Evolutionary conservation across 495 filamentous ascomycete genomes (phyloP).

Genomic region (Thermothielavioides terrestris): DNA sequence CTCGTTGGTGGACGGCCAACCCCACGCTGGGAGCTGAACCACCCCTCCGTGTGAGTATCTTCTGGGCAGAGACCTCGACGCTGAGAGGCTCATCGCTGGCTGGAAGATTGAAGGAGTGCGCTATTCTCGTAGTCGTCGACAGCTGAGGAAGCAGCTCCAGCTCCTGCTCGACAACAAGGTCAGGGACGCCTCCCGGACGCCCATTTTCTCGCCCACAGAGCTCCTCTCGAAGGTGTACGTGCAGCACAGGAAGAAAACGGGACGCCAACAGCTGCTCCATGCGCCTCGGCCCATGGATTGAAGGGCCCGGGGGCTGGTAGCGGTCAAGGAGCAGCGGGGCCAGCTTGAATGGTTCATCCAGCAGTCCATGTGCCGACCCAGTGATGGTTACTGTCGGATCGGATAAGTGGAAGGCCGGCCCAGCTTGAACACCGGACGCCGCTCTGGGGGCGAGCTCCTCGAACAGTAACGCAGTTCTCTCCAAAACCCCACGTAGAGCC

Average conservation of each 20-base stretch:
- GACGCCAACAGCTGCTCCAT: constrained; percentile 17
- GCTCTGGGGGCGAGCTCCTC: background rate
- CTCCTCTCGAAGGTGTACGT: constrained; percentile 17
- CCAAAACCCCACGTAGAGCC: constrained; percentile 15
- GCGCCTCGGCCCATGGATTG: constrained; percentile 13
- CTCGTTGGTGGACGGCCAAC: constrained; percentile 13
- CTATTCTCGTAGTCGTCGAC: constrained; percentile 12
- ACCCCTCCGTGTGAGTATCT: background rate
- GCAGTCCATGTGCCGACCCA: constrained; percentile 18
- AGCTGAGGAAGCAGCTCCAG: constrained; percentile 17
- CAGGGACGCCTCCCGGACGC: background rate
- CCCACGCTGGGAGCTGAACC: constrained; percentile 11
- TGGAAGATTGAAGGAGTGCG: constrained; percentile 14
- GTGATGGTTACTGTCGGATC: constrained; percentile 20
- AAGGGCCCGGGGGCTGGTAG: constrained; percentile 22
- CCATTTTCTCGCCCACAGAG: constrained; percentile 4
- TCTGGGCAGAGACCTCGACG: constrained; percentile 17
- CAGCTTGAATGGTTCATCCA: constrained; percentile 19
- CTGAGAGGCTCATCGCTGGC: constrained; percentile 10
- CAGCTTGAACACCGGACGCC: background rate
- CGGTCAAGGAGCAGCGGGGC: constrained; percentile 11
- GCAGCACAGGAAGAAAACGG: constrained; percentile 16
- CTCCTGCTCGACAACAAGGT: constrained; percentile 19
- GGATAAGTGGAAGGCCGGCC: constrained; percentile 1
- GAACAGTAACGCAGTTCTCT: constrained; percentile 1